Conservation (phyloP, 2,329 filamentous ascomycete genomes). For the Exophiala phaeomuriformis region DNA sequence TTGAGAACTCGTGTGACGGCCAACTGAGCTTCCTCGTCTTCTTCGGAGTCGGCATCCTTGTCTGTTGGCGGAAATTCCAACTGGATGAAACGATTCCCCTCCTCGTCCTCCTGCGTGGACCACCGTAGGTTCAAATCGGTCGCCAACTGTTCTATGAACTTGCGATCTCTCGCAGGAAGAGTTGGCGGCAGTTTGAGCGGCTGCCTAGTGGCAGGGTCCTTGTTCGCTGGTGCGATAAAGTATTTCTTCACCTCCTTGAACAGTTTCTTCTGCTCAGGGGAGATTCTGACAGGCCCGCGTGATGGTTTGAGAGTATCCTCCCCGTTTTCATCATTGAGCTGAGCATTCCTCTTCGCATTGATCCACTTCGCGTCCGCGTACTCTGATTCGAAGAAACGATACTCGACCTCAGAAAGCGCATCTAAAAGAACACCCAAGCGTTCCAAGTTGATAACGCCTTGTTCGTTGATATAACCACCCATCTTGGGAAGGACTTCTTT, state of each 20-base stretch:
- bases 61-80: slow-evolving; percentile 48
- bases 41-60: slow-evolving; percentile 60
- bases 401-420: slow-evolving; percentile 80
- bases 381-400: slow-evolving; percentile 86
- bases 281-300: slow-evolving; percentile 55
- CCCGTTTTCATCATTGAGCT: slow-evolving; percentile 59
- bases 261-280: slow-evolving; percentile 70
- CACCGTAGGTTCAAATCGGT: slow-evolving; percentile 59
- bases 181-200: slow-evolving; percentile 66
- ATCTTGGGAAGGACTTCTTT: slow-evolving; percentile 80
- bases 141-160: slow-evolving; percentile 85
- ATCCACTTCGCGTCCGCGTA: slow-evolving; percentile 87
- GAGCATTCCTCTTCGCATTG: slow-evolving; percentile 70
- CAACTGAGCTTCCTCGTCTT: slow-evolving; percentile 75
- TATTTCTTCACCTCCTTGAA: slow-evolving; percentile 78
- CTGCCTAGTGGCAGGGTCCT: slow-evolving; percentile 38
- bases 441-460: slow-evolving; percentile 80
- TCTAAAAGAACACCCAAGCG: slow-evolving; percentile 70
- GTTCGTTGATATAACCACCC: slow-evolving; percentile 93
- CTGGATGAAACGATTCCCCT: slow-evolving; percentile 60
- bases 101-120: slow-evolving; percentile 56
- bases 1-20: slow-evolving; percentile 80
- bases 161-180: slow-evolving; percentile 76
- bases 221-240: slow-evolving; percentile 59
- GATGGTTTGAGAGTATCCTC: slow-evolving; percentile 48